Evolutionary conservation across 345 rosid genomes (phyloP), one percentile per base, ranked within the genome.

Genomic region (Boechera stricta): DNA sequence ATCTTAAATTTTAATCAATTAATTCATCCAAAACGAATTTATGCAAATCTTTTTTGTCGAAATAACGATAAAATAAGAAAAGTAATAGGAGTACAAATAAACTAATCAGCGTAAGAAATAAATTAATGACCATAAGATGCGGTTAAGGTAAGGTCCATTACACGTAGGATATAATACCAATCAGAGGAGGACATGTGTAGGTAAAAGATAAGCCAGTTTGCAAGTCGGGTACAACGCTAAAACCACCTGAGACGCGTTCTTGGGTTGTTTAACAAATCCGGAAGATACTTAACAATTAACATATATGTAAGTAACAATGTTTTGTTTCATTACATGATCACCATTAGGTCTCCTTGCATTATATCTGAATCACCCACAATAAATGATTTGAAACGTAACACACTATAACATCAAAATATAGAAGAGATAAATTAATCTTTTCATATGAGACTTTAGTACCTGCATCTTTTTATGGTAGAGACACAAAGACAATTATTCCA

Each of bases 241-340:
- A 69, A 32, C 38, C 69, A 76, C 70, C 80, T 76, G 70, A 76
- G 31, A 77, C 75, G 65, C 80, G 75, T 62, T 62, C 48, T 29
- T 7, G 54, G 42, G 49, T 63, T 56, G 64, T 32, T 33, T 21
- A 32, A 4, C 11, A 32, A 32, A 62, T 28, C 31, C 16, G 15
- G 65, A 13, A 42, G 48, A 12, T 15, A 38, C 6, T 24, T 4
- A 4, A 33, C 35, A 4, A 31, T 31, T 5, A 48, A 52, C 33
- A 51, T 33, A 51, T 33, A 9, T 12, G 9, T 18, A 47, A 5
- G 4, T 24, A 6, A 52, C 26, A 36, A 53, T 24, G 10, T 18
- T 32, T 44, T 58, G 24, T 42, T 71, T 33, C 48, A 15, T 48
- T 26, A 48, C 47, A 71, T 45, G 73, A 67, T 8, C 4, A 24